Percentiles rank a stretch among this genome's conserved stretches.
Conservation (phyloP, 2,329 filamentous ascomycete species). For the Fusarium illudens region DNA sequence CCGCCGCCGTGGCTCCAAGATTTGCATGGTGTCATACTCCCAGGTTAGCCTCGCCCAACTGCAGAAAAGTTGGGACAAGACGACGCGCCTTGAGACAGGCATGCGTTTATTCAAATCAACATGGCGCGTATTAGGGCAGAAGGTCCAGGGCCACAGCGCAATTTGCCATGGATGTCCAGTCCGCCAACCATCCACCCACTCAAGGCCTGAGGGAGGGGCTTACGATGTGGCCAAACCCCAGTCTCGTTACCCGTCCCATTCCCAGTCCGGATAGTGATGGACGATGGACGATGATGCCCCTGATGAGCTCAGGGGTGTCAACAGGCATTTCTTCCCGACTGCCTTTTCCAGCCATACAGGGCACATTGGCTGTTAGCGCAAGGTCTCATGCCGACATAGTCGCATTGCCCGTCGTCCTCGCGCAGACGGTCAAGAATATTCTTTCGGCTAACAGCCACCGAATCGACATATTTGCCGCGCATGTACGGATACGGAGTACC, state of each 20-base stretch:
- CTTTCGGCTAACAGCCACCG: constrained; percentile 12
- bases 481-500: no score
- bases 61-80: neutral
- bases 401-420: neutral
- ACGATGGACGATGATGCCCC: constrained; percentile 18
- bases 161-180: constrained; percentile 40
- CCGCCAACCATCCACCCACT: constrained; percentile 34
- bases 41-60: neutral
- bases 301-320: constrained; percentile 27
- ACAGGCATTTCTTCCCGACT: neutral
- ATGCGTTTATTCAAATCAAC: neutral
- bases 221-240: constrained; percentile 15
- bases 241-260: constrained; percentile 15
- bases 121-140: constrained; percentile 3
- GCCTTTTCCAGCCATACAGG: neutral
- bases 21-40: constrained; percentile 12
- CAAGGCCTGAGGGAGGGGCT: constrained; percentile 4
- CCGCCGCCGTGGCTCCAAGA: constrained; percentile 18
- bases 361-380: neutral
- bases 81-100: neutral
- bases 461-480: neutral
- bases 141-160: constrained; percentile 24
- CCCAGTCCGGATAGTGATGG: constrained; percentile 23
- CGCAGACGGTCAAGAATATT: neutral
- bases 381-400: constrained; percentile 9